Percentiles rank a stretch among this genome's conserved stretches.
Evolutionary conservation across 495 filamentous ascomycete species (phyloP).

Genomic region (Umbilicaria muhlenbergii): DNA sequence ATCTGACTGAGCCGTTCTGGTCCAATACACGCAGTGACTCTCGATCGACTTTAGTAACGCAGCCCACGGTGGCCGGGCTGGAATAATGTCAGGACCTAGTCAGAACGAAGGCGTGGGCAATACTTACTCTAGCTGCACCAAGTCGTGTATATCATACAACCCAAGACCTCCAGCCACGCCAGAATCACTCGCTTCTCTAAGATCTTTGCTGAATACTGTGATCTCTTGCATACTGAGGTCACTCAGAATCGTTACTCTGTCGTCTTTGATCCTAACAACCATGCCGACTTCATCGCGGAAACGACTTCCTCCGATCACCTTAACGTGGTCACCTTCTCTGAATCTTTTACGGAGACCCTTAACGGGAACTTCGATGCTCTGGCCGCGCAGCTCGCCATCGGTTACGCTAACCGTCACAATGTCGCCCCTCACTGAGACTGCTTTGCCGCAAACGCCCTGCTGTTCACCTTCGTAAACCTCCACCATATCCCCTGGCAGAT

Average conservation of each 20-base stretch:
- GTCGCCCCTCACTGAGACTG: slow-evolving; percentile 72
- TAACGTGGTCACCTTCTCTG: slow-evolving; percentile 90
- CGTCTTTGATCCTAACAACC: slow-evolving; percentile 83
- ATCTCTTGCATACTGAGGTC: slow-evolving; percentile 87
- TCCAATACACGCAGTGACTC: slow-evolving; percentile 82
- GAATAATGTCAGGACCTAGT: slow-evolving; percentile 18
- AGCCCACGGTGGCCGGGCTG: slow-evolving; percentile 73
- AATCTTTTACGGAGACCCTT: slow-evolving; percentile 91
- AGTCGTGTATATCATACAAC: slow-evolving; percentile 79
- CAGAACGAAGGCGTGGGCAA: not conserved
- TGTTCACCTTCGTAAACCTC: slow-evolving; percentile 96
- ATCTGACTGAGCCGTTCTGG: slow-evolving; percentile 69
- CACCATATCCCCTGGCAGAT: slow-evolving; percentile 81
- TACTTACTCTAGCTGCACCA: slow-evolving; percentile 81
- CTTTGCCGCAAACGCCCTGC: slow-evolving; percentile 73
- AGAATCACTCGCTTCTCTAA: slow-evolving; percentile 82
- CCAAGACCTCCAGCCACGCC: slow-evolving; percentile 64
- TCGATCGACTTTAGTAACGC: slow-evolving; percentile 86
- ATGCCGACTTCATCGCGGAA: slow-evolving; percentile 91
- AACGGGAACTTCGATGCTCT: slow-evolving; percentile 80
- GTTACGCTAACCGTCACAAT: slow-evolving; percentile 84
- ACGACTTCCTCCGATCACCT: slow-evolving; percentile 89
- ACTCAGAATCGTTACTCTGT: slow-evolving; percentile 78
- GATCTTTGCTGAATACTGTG: slow-evolving; percentile 94
- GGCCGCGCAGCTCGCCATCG: slow-evolving; percentile 66